Base-by-base conservation (phyloP, 441 rosid genomes). In the Theobroma grandiflorum region DNA sequence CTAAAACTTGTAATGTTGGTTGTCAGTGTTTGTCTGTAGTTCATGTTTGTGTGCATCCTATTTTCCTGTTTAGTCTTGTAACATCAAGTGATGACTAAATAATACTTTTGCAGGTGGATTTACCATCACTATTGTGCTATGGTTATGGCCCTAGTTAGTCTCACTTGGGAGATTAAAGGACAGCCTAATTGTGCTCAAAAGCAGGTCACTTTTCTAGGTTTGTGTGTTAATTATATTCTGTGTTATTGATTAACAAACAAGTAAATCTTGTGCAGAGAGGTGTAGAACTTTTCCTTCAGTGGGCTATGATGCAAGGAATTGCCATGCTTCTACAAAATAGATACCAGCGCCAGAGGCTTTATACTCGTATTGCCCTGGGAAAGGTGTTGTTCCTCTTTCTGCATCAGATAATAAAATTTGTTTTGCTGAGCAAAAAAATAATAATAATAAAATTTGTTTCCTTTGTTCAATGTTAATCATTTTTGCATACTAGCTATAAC, bases 241-340 rank as follows among this genome's bases (percentile, higher is more conserved):
- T 57, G 64, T 75, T 40, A 57, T 49, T 74, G 31, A 61, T 83
- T 76, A 64, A 77, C 74, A 49, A 79, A 68, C 37, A 49, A 42
- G 74, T 74, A 77, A 82, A 81, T 79, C 31, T 75, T 84, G 9
- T 88, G 79, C 90, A 97, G 99, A 92, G 96, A 85, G 98, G 99
- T 58, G 98, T 97, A 52, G 92, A 89, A 85, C 97, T 95, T 82
- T 97, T 97, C 89, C 92, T 97, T 84, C 95, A 93, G 81, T 97
- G 99, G 99, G 99, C 99, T 83, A 95, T 95, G 92, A 89, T 97
- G 97, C 99, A 97, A 94, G 99, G 98, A 81, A 95, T 95, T 81
- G 95, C 98, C 20, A 95, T 97, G 99, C 98, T 97, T 86, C 89
- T 97, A 42, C 99, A 95, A 82, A 97, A 97, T 74, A 88, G 98